These are phyloP conservation scores for Neurospora tetrasperma DNA, from an alignment of 495 filamentous ascomycete species.

Conservation along the genomic window DNA sequence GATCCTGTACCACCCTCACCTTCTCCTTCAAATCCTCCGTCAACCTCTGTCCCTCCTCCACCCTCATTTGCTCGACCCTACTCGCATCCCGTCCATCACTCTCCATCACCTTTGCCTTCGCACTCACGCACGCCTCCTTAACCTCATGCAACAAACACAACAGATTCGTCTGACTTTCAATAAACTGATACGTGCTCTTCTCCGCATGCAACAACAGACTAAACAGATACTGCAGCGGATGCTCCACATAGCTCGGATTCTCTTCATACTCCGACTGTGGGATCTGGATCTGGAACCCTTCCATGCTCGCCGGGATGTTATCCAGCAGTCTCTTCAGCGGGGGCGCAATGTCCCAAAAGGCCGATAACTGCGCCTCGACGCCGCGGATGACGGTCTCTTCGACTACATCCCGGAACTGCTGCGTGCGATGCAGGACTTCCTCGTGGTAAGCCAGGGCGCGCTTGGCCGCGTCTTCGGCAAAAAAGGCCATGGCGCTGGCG, in stretches of 20 bases:
- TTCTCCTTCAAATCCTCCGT: slow-evolving; percentile 89
- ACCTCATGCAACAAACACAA: slow-evolving; percentile 93
- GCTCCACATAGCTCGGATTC: slow-evolving; percentile 66
- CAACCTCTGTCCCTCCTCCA: slow-evolving; percentile 54
- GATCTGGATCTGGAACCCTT: slow-evolving; percentile 52
- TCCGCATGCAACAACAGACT: slow-evolving; percentile 74
- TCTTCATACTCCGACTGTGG: slow-evolving; percentile 71
- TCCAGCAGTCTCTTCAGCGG: slow-evolving; percentile 63
- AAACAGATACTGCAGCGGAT: slow-evolving; percentile 84
- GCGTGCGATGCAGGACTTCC: slow-evolving; percentile 56
- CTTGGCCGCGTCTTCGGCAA: slow-evolving; percentile 62
- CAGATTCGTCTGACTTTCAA: slow-evolving; percentile 86
- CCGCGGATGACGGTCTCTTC: slow-evolving; percentile 79
- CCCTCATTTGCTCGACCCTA: slow-evolving; percentile 46
- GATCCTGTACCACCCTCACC: slow-evolving; percentile 77
- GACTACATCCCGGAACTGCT: slow-evolving; percentile 70
- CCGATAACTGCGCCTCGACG: slow-evolving; percentile 79
- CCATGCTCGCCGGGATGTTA: slow-evolving; percentile 51
- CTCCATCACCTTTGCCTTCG: slow-evolving; percentile 47
- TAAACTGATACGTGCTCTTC: slow-evolving; percentile 89
- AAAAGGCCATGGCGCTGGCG: slow-evolving; percentile 67
- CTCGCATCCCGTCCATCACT: slow-evolving; percentile 47
- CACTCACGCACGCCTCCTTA: slow-evolving; percentile 62
- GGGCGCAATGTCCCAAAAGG: slow-evolving; percentile 97
- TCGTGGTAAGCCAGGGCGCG: slow-evolving; percentile 54